A percentile compares a stretch with the other conserved stretches of the same genome.
phyloP scores from a whole-genome alignment of 306 rosid species.

The Comarum palustre region DNA sequence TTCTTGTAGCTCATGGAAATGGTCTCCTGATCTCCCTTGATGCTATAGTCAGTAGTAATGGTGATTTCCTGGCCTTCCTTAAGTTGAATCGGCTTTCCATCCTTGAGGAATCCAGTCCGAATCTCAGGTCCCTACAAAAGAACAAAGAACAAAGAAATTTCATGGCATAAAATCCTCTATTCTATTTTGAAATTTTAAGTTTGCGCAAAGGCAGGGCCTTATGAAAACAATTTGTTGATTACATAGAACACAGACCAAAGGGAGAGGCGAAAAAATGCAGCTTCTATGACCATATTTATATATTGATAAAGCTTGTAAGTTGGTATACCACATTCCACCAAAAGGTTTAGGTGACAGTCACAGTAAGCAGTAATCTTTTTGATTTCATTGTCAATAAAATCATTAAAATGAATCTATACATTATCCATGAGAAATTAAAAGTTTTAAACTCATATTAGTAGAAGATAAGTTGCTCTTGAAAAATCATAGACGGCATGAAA shows the following conservation, averaged over 20 bases:
- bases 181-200: no score
- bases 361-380: neutral
- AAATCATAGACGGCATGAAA: no score
- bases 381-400: neutral
- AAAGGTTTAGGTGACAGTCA: neutral
- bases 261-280: neutral
- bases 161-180: neutral
- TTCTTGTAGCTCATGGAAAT: slow-evolving; percentile 93
- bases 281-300: neutral
- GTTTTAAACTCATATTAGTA: neutral
- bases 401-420: neutral
- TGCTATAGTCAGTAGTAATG: slow-evolving; percentile 69
- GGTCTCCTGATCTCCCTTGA: slow-evolving; percentile 64
- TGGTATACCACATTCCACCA: neutral
- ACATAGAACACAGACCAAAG: neutral
- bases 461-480: neutral
- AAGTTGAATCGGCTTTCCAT: slow-evolving; percentile 81
- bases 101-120: slow-evolving; percentile 82
- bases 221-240: neutral
- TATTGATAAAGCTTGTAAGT: neutral
- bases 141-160: slow-evolving; percentile 13
- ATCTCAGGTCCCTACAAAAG: slow-evolving; percentile 82
- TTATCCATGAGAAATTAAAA: neutral
- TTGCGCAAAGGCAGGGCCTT: neutral
- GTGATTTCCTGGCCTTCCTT: slow-evolving; percentile 89